Evolutionary conservation across 2,329 filamentous ascomycete species (phyloP).

Genomic region (Aspergillus fumigatiaffinis): DNA sequence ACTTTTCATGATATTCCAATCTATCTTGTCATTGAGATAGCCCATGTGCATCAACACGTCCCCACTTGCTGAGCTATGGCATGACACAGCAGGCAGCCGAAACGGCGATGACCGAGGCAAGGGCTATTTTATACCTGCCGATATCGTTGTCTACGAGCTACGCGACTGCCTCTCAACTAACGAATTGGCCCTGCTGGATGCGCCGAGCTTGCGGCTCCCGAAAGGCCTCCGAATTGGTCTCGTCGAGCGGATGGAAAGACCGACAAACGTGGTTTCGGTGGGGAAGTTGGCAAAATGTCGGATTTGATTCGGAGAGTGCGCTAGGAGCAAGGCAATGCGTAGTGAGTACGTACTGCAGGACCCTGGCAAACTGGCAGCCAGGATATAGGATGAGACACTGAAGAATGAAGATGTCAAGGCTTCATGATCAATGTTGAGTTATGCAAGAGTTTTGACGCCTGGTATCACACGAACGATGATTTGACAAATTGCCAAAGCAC

Average conservation of each 20-base stretch:
- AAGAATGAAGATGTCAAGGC: not conserved
- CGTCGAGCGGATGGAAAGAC: slow-evolving; percentile 63
- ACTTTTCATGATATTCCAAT: too few relatives aligned
- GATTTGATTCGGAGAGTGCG: slow-evolving; percentile 67
- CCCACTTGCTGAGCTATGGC: too few relatives aligned
- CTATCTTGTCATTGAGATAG: too few relatives aligned
- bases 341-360: not conserved
- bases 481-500: not conserved
- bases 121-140: too few relatives aligned
- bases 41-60: too few relatives aligned
- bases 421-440: not conserved
- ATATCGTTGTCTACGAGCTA: slow-evolving; percentile 53
- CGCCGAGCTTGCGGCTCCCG: slow-evolving; percentile 70
- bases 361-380: not conserved
- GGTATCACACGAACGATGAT: not conserved
- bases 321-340: slow-evolving; percentile 56
- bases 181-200: slow-evolving; percentile 84
- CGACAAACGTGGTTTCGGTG: not conserved
- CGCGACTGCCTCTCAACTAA: slow-evolving; percentile 98
- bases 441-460: not conserved
- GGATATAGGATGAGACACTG: not conserved
- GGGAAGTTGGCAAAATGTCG: slow-evolving; percentile 44
- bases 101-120: too few relatives aligned
- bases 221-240: slow-evolving; percentile 73
- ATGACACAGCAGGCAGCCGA: too few relatives aligned